Percentiles rank a stretch among this genome's conserved stretches.
Conservation (phyloP, 345 rosid genomes). For the Arabis hirsuta region DNA sequence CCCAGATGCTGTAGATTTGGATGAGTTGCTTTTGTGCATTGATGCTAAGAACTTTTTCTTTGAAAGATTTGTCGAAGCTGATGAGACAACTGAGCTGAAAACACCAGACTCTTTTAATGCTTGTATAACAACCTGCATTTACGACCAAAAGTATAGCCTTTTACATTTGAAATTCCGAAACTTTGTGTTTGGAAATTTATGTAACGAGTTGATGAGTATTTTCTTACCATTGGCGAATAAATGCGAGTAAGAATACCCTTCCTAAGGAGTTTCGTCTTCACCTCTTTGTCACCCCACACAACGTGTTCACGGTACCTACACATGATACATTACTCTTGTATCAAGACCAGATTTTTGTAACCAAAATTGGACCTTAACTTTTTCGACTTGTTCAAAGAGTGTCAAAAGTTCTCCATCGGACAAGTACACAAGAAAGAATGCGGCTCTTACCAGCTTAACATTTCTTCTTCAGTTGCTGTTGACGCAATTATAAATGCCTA, state of each 20-base stretch:
- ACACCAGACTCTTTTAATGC: constrained; percentile 86
- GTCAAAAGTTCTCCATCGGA: not conserved
- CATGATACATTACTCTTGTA: constrained; percentile 6
- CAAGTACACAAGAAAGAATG: constrained; percentile 1
- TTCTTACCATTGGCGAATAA: constrained; percentile 86
- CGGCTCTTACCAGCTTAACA: constrained; percentile 76
- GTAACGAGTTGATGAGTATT: constrained; percentile 8
- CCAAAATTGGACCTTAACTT: not conserved
- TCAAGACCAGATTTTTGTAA: not conserved
- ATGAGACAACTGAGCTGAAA: constrained; percentile 69
- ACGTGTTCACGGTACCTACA: constrained; percentile 86
- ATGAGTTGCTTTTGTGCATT: constrained; percentile 54
- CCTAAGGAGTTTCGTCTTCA: constrained; percentile 72
- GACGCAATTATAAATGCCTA: constrained; percentile 99
- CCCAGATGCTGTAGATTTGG: constrained; percentile 52
- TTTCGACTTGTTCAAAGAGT: constrained; percentile 4
- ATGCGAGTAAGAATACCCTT: constrained; percentile 89
- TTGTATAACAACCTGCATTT: constrained; percentile 71
- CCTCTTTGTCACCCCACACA: constrained; percentile 85
- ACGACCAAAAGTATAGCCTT: constrained; percentile 2
- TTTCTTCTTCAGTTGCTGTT: constrained; percentile 91
- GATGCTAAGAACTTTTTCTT: constrained; percentile 59
- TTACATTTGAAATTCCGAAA: not conserved
- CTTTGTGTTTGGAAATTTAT: constrained; percentile 7
- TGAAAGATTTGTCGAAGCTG: constrained; percentile 59